Evolutionary conservation across 2,329 filamentous ascomycete species (phyloP).

Genomic region (Nannizziopsis arthrosporioides): DNA sequence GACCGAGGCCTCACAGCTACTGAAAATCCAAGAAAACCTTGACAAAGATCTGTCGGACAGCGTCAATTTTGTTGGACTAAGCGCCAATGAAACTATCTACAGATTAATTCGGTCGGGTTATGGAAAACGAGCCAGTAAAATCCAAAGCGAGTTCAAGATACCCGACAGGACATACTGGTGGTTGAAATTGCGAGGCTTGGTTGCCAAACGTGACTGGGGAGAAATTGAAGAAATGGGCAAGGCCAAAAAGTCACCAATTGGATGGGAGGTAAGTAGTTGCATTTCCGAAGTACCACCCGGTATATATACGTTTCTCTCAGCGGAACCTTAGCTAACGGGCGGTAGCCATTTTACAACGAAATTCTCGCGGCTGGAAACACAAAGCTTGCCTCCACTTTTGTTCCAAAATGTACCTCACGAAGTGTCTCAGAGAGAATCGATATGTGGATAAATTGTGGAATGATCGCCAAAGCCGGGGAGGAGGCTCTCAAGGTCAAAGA

Average conservation of each 20-base stretch:
- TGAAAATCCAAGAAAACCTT: slow-evolving; percentile 76
- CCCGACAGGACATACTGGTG: slow-evolving; percentile 85
- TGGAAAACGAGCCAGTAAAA: slow-evolving; percentile 70
- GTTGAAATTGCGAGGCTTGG: slow-evolving; percentile 71
- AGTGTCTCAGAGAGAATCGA: slow-evolving; percentile 59
- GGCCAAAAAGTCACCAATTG: slow-evolving; percentile 75
- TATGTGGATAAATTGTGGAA: slow-evolving; percentile 95
- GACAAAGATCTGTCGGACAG: slow-evolving; percentile 67
- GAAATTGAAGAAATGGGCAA: slow-evolving; percentile 76
- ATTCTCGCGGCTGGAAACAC: slow-evolving; percentile 80
- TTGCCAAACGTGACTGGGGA: slow-evolving; percentile 81
- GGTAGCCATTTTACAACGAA: slow-evolving; percentile 83
- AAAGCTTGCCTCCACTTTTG: slow-evolving; percentile 68
- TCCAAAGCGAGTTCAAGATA: slow-evolving; percentile 86
- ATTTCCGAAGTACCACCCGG: not conserved
- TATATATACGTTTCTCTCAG: not conserved
- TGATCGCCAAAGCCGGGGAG: slow-evolving; percentile 78
- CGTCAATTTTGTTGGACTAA: slow-evolving; percentile 62
- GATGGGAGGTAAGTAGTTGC: slow-evolving; percentile 66
- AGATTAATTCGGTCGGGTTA: slow-evolving; percentile 74
- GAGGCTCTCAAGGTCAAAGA: slow-evolving; percentile 80
- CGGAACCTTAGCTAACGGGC: slow-evolving; percentile 9
- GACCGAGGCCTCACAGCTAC: slow-evolving; percentile 65
- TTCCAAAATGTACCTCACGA: slow-evolving; percentile 72
- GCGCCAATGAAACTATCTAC: slow-evolving; percentile 84